These are phyloP conservation scores for Ambrosiella cleistominuta DNA, from an alignment of 2,329 filamentous ascomycete genomes.

Conservation along the genomic window DNA sequence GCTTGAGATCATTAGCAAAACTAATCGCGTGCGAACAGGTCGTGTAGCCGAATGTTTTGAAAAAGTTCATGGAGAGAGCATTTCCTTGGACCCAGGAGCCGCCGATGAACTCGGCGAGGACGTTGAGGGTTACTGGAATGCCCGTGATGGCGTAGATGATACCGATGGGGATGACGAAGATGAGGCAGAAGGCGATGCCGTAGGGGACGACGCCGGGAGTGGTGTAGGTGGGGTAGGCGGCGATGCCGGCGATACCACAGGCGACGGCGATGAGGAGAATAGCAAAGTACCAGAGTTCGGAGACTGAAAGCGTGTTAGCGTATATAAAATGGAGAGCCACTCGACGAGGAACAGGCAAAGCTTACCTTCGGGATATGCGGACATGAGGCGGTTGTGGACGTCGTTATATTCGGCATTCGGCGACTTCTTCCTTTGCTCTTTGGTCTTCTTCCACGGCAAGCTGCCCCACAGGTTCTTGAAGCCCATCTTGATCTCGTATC, in stretches of 20 bases:
- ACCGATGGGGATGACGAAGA: conserved; percentile 34
- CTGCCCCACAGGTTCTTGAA: background rate
- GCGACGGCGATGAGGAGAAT: conserved; percentile 27
- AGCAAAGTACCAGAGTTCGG: conserved; percentile 36
- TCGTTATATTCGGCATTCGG: conserved; percentile 13
- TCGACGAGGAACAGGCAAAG: too few relatives aligned
- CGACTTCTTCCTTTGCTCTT: conserved; percentile 18
- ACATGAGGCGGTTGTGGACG: conserved; percentile 19
- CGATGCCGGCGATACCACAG: conserved; percentile 30
- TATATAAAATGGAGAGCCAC: too few relatives aligned
- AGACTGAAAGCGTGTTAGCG: conserved; percentile 17
- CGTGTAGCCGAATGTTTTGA: conserved; percentile 34
- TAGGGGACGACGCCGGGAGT: conserved; percentile 34
- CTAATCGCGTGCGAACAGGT: conserved; percentile 33
- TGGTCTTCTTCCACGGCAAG: background rate
- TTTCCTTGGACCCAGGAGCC: conserved; percentile 33
- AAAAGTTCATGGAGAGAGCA: conserved; percentile 35
- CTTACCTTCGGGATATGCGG: conserved; percentile 20
- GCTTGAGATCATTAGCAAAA: conserved; percentile 32
- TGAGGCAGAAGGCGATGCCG: conserved; percentile 29
- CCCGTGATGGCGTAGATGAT: conserved; percentile 37
- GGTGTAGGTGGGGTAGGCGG: conserved; percentile 32
- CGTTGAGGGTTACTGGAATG: conserved; percentile 33
- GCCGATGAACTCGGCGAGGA: conserved; percentile 35
- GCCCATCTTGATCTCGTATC: background rate